These are phyloP conservation scores for Straminergon stramineum DNA, from an alignment of 225 moss, liverwort and hornwort species.

Conservation along the genomic window DNA sequence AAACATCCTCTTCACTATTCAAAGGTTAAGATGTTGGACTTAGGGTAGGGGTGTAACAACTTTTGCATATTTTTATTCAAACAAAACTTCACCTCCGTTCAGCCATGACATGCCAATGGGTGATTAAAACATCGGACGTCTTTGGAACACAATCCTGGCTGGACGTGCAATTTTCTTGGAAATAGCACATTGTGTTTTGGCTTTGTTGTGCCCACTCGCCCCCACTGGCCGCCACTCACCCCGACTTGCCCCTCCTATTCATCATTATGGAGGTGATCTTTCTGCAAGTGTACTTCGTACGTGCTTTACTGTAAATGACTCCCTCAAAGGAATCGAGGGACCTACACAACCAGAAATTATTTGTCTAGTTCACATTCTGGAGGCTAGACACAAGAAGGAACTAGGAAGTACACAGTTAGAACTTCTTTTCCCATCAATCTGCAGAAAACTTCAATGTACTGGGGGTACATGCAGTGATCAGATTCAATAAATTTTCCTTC, in stretches of 20 bases:
- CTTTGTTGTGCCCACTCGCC: background rate
- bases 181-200: background rate
- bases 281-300: background rate
- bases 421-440: no score
- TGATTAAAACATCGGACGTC: background rate
- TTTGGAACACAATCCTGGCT: background rate
- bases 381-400: background rate
- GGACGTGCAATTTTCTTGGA: background rate
- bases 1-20: fast-evolving
- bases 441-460: no score
- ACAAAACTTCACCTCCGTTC: no score
- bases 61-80: background rate
- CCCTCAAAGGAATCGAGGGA: background rate
- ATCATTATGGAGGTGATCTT: background rate
- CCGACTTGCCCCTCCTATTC: no score
- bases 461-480: no score
- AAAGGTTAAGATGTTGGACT: no score
- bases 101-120: no score
- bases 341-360: background rate
- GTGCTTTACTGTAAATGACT: background rate
- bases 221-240: background rate
- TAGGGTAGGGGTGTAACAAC: background rate
- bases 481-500: no score
- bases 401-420: background rate
- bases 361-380: background rate